These are phyloP conservation scores for Puccinia brachypodii DNA, from an alignment of 1,284 basidiomycete species.

Conservation along the genomic window DNA sequence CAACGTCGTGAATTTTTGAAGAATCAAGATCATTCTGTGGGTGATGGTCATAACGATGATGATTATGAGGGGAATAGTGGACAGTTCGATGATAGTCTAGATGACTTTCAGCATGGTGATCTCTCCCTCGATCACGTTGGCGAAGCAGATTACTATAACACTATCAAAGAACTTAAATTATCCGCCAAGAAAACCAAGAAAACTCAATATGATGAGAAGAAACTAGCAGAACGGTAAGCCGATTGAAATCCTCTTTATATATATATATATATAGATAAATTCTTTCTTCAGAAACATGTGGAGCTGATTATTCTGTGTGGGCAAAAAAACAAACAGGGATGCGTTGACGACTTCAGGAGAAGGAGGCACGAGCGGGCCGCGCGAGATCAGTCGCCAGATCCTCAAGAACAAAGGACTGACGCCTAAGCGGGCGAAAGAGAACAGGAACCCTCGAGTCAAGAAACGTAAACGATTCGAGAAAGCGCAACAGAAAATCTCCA, in stretches of 20 bases:
- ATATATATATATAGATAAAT: not conserved
- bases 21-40: constrained; percentile 57
- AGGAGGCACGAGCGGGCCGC: constrained; percentile 65
- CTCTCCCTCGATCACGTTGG: constrained; percentile 58
- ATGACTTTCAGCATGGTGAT: constrained; percentile 53
- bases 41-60: no score
- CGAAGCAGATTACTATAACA: constrained; percentile 77
- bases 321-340: constrained; percentile 47
- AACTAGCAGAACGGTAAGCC: constrained; percentile 67
- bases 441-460: constrained; percentile 93
- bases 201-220: constrained; percentile 70
- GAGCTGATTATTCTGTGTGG: no score
- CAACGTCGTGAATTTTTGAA: constrained; percentile 60
- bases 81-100: constrained; percentile 35
- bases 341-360: constrained; percentile 31
- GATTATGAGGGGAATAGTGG: constrained; percentile 51
- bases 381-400: constrained; percentile 81
- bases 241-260: not conserved
- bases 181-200: constrained; percentile 76
- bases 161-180: constrained; percentile 73
- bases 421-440: constrained; percentile 73
- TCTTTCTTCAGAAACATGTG: not conserved
- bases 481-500: constrained; percentile 84
- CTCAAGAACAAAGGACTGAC: constrained; percentile 90
- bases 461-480: constrained; percentile 87